A percentile compares a stretch with the other conserved stretches of the same genome.
These are phyloP conservation scores for Aspergillus latus DNA, from an alignment of 2,329 filamentous ascomycete species.

Conservation along the genomic window DNA sequence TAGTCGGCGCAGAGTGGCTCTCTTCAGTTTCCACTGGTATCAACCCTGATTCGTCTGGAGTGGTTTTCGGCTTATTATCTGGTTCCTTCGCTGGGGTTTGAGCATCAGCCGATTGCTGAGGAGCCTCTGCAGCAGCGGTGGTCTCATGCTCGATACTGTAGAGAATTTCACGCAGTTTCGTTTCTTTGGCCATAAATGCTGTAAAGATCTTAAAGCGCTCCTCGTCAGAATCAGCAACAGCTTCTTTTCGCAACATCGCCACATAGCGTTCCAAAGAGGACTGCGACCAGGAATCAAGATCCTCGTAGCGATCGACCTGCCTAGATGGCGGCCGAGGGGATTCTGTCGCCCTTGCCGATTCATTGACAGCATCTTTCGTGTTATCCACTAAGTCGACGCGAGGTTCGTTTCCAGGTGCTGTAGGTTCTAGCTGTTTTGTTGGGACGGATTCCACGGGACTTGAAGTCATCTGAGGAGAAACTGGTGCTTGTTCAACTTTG, in stretches of 20 bases:
- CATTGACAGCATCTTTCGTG: background rate
- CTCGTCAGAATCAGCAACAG: constrained; percentile 47
- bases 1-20: constrained; percentile 6
- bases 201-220: constrained; percentile 56
- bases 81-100: constrained; percentile 9
- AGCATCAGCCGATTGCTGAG: constrained; percentile 13
- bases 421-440: background rate
- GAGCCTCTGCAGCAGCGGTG: constrained; percentile 21
- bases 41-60: constrained; percentile 32
- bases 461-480: constrained; percentile 6
- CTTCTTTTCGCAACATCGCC: constrained; percentile 55
- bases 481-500: background rate
- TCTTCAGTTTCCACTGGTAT: constrained; percentile 36
- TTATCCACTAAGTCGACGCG: constrained; percentile 1
- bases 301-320: constrained; percentile 48
- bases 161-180: constrained; percentile 48
- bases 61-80: constrained; percentile 6
- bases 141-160: constrained; percentile 50
- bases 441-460: constrained; percentile 1
- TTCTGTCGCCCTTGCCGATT: constrained; percentile 9
- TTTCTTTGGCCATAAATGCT: constrained; percentile 50
- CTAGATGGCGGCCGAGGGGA: constrained; percentile 18
- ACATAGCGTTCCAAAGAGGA: constrained; percentile 57
- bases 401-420: background rate
- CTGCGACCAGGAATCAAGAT: constrained; percentile 58